phyloP scores from a whole-genome alignment of 2,329 filamentous ascomycete species.

The Colletotrichum musicola region DNA sequence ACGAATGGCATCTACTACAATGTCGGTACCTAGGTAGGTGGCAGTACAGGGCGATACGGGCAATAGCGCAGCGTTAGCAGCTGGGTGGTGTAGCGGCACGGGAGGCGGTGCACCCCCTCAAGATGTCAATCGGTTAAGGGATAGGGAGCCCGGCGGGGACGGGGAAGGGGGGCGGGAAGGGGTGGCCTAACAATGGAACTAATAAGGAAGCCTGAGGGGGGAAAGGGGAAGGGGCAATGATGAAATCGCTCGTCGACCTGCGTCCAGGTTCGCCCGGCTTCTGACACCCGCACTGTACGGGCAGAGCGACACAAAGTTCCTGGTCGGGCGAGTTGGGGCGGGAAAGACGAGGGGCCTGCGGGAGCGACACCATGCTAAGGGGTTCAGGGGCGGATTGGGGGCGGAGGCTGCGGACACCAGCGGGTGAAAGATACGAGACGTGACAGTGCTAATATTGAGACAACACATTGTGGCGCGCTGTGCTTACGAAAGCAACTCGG shows the following conservation, averaged over 20 bases:
- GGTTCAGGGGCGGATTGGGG: neutral
- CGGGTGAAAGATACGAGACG: slow-evolving; percentile 32
- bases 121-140: too few relatives aligned
- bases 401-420: slow-evolving; percentile 16
- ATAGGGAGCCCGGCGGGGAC: too few relatives aligned
- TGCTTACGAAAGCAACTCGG: slow-evolving; percentile 30
- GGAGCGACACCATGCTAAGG: neutral
- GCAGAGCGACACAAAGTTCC: slow-evolving; percentile 31
- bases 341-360: neutral
- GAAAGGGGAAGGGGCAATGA: slow-evolving; percentile 13
- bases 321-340: neutral
- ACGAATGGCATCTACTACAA: neutral
- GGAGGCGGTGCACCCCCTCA: neutral
- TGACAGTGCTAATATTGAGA: neutral
- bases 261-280: slow-evolving; percentile 22
- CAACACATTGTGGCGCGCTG: too few relatives aligned
- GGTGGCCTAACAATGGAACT: too few relatives aligned
- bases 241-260: slow-evolving; percentile 39
- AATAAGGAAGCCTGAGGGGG: neutral
- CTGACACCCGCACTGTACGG: slow-evolving; percentile 35
- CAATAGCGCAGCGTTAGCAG: neutral
- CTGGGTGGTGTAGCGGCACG: neutral
- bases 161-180: too few relatives aligned
- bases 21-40: neutral
- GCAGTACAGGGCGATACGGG: slow-evolving; percentile 3